Evolutionary conservation across 257 asterid species (phyloP), one percentile per base, ranked within the genome.

Genomic region (Cruciata laevipes): DNA sequence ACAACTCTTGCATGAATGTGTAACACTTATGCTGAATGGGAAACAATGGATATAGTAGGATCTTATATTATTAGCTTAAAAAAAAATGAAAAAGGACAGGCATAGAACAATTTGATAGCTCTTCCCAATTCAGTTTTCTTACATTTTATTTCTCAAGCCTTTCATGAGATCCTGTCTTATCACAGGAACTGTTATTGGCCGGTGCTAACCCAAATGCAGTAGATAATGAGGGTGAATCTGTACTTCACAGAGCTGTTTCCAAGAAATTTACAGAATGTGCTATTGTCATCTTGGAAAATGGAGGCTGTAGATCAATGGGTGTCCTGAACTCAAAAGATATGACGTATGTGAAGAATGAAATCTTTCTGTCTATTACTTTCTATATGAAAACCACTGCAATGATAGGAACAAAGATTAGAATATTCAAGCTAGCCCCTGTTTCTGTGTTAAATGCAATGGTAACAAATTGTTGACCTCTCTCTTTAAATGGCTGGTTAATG

Each of bases 201-300:
- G 99, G 97, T 71, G 96, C 99, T 73, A 95, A 93, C 87, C 95
- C 99, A 74, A 93, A 93, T 84, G 89, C 99, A 69, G 89, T 93
- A 64, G 99, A 93, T 69, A 97, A 93, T 72, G 99, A 93, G 75
- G 96, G 97, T 60, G 99, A 93, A 83, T 93, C 99, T 68, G 97
- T 90, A 67, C 97, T 94, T 77, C 99, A 94, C 77, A 86, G 97
- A 84, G 97, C 99, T 62, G 90, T 94, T 86, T 71, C 95, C 56
- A 94, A 94, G 86, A 94, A 90, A 81, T 90, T 79, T 76, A 86
- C 92, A 0, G 99, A 90, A 74, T 94, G 99, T 78, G 95, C 97
- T 20, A 74, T 90, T 75, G 86, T 84, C 76, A 84, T 94, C 73
- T 81, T 94, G 87, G 99, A 94, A 80, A 88, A 87, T 80, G 97